Evolutionary conservation across 305 asterid genomes (phyloP), one percentile per base, ranked within the genome.

Genomic region (Fraxinus ornus): DNA sequence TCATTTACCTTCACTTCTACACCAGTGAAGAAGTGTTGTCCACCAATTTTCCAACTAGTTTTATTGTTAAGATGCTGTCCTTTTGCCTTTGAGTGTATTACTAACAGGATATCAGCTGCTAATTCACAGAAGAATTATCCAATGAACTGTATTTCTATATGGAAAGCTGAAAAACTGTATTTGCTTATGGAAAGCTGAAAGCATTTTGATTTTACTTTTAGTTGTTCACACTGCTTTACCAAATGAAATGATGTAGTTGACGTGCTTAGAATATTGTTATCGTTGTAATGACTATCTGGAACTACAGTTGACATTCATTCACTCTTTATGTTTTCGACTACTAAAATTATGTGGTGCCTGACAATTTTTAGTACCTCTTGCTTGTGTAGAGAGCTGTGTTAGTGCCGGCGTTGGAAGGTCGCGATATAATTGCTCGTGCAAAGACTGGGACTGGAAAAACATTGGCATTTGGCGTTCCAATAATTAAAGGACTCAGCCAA

Each of bases 361-460:
- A 71, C 26, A 17, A 66, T 68, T 76, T 64, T 70, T 35, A 72
- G 57, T 84, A 37, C 26, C 64, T 79, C 70, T 80, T 86, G 75
- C 66, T 78, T 79, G 30, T 85, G 86, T 77, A 95, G 98, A 95
- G 98, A 81, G 92, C 97, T 87, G 98, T 95, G n/a, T 85, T 95
- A 52, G 87, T 90, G 73, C 98, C 98, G 33, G 97, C 98, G 49
- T 13, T 95, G 88, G 94, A 93, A 86, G 97, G 98, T 37, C 91
- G 93, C 22, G 98, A 95, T 86, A 89, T 95, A 83, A 95, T 95
- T 84, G 98, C 91, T 80, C 95, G 98, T 52, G 98, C 98, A 55
- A 95, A 95, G 90, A 95, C 98, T 44, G 98, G 98, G 78, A 95
- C 98, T 4, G 98, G 98, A 72, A 95, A 95, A 87, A 95, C 98